These are phyloP conservation scores for Rasamsonia emersonii DNA, from an alignment of 2,329 filamentous ascomycete genomes.

Conservation along the genomic window DNA sequence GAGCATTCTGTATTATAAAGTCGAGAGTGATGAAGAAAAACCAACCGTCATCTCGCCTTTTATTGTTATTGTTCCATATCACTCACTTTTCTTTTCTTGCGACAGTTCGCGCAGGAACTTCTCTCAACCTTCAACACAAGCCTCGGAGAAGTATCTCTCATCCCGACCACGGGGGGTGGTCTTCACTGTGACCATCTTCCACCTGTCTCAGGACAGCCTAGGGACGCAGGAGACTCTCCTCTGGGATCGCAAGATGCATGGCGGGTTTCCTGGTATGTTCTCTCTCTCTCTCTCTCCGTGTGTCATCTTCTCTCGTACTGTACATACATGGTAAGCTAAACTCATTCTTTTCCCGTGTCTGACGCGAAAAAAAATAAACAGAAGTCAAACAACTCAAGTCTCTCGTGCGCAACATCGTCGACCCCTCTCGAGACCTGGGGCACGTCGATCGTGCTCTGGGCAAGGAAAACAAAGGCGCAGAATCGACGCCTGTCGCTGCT, in stretches of 20 bases:
- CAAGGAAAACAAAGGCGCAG: conserved; percentile 3
- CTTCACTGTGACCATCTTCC: conserved; percentile 63
- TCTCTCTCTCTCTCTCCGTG: background rate
- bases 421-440: conserved; percentile 68
- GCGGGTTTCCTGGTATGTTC: conserved; percentile 67
- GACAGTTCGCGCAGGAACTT: conserved; percentile 84
- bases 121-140: conserved; percentile 81
- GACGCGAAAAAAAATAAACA: conserved; percentile 10
- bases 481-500: background rate
- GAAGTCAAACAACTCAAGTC: conserved; percentile 89
- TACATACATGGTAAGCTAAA: no score
- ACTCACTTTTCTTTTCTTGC: conserved; percentile 1
- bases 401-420: conserved; percentile 69
- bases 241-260: conserved; percentile 82
- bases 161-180: conserved; percentile 77
- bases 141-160: conserved; percentile 78
- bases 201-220: conserved; percentile 14
- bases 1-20: background rate
- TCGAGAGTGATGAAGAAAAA: no score
- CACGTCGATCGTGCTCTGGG: conserved; percentile 58
- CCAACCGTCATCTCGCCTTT: no score
- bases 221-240: conserved; percentile 48
- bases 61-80: background rate
- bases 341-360: conserved; percentile 1
- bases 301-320: conserved; percentile 6